Base-by-base conservation (phyloP, 129 eudicot species). In the Flaveria robusta region DNA sequence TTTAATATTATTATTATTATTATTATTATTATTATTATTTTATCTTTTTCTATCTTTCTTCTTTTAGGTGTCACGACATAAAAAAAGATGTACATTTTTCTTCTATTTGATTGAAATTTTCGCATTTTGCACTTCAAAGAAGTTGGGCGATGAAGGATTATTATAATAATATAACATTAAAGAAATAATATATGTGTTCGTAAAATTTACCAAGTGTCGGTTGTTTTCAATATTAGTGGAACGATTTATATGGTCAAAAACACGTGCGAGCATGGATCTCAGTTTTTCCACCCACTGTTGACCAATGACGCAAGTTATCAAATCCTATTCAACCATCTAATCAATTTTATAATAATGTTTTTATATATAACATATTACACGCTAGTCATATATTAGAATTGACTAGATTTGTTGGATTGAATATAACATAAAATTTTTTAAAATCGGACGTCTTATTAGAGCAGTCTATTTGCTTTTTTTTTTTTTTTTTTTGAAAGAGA, bases 301-400 rank as follows among this genome's bases (percentile, higher is more conserved):
- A 75, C 80, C 66, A 75, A 49, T 65, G 80, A 50, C 80, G 64
- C 20, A 64, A 50, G 42, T 74, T 58, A 56, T 74, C 78, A 74
- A 74, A 42, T 67, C 45, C 60, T 64, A 15, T 66, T 66, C 49
- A 9, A n/a, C 70, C 15, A 47, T 65, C 71, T 52, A 75, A 75
- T 18, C 41, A 15, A 7, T 37, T 73, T 26, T n/a, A 11, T 41
- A 58, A 3, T n/a, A 26, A 23, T 47, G 50, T 5, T 27, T n/a
- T 24, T 50, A 2, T 14, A 4, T 43, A 15, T 19, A 59, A 59
- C 26, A 4, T 24, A 58, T 3, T 16, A 50, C 56, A 16, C 56
- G 9, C 20, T 58, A 59, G 65, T 58, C 65, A 62, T 62, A 15
- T 14, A 11, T 62, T 27, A 26, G 0, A 62, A 13, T 62, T 62